Evolutionary conservation across 805 yeast species (phyloP), one percentile per base, ranked within the genome.

Genomic region (Saccharomyces paradoxus): DNA sequence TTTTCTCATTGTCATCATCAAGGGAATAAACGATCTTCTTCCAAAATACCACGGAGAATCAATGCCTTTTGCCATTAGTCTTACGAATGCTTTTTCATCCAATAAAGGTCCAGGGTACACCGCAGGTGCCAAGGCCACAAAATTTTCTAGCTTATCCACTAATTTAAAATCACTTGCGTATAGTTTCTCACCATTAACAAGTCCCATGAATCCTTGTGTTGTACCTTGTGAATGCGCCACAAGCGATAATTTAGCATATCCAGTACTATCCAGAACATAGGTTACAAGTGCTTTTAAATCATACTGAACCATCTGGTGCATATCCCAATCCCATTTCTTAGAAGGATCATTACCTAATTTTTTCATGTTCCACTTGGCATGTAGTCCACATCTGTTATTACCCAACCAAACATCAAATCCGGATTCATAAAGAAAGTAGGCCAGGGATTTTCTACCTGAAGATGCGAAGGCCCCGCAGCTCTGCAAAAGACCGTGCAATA

Each of bases 141-240:
- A 88, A 53, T 80, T 77, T 53, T 83, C 84, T 21, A 92, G 68
- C 57, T 82, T 83, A 3, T 73, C 70, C 49, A 82, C 81, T 41
- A 81, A 60, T 14, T 70, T 62, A 68, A 52, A 79, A 75, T 30
- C 57, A 28, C 63, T 58, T 28, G 55, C 41, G 46, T 64, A 65
- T 2, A 69, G 31, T 21, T 60, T 47, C 46, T 64, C 68, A 24
- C 77, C 78, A 52, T 74, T 72, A 17, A 86, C 78, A 37, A 94
- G 72, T 50, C 89, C 81, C 62, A 87, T 72, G 53, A 89, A 86
- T 0, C 86, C 77, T 68, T 91, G 96, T 0, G 97, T 82, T 1
- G 97, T 90, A 0, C 98, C 98, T 71, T 94, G 98, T 14, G 96
- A 88, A 67, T 92, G 99, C 1, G 91, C 91, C 9, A 84, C 77